Conservation (phyloP, 106 monocot genomes). For the Acanthochlamys bracteata region DNA sequence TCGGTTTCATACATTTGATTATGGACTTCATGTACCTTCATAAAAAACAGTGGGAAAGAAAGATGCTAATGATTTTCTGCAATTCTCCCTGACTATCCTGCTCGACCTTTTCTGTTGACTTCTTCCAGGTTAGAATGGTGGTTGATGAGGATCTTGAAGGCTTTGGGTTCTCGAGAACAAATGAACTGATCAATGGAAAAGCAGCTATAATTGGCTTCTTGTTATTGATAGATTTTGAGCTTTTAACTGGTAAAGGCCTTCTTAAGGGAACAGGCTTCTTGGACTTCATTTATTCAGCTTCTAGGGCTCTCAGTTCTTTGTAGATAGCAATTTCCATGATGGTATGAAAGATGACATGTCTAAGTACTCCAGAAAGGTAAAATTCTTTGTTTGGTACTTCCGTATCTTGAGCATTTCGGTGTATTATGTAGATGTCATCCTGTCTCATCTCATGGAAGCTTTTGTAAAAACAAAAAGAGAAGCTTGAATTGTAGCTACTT, state of each 20-base stretch:
- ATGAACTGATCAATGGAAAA: slow-evolving; percentile 70
- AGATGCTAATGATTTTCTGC: neutral
- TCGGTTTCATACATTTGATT: too few relatives aligned
- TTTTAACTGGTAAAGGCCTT: slow-evolving; percentile 94
- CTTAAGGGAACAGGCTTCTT: slow-evolving; percentile 97
- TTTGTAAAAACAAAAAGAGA: too few relatives aligned
- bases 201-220: slow-evolving; percentile 76
- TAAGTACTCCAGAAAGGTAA: slow-evolving; percentile 11
- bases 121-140: slow-evolving; percentile 65
- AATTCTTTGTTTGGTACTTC: neutral
- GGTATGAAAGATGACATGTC: slow-evolving; percentile 3
- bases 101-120: neutral
- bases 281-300: slow-evolving; percentile 87
- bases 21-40: too few relatives aligned
- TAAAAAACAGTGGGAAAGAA: too few relatives aligned
- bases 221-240: slow-evolving; percentile 83
- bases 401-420: neutral
- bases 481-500: too few relatives aligned
- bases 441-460: too few relatives aligned
- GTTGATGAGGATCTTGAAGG: slow-evolving; percentile 57
- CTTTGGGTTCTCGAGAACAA: slow-evolving; percentile 60
- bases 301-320: slow-evolving; percentile 31
- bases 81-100: neutral
- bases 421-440: neutral
- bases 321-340: neutral